Evolutionary conservation across 352 stramenopile species (phyloP).

Genomic region (Phytophthora citrophthora): DNA sequence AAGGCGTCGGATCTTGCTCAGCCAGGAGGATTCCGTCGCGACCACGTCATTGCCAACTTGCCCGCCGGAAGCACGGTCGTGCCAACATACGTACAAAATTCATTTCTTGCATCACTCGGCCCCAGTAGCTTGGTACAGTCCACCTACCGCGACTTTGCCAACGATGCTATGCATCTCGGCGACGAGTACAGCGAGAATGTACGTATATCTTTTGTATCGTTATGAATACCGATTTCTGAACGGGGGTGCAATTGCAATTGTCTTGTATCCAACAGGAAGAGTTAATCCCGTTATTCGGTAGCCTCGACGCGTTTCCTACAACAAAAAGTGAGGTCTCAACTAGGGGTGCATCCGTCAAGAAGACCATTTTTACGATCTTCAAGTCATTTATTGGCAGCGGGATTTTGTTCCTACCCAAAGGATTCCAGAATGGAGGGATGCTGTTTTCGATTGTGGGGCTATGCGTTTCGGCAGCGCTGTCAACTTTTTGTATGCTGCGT

Average conservation of each 20-base stretch:
- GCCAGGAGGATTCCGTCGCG: conserved; percentile 54
- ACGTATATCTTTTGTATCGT: conserved; percentile 3
- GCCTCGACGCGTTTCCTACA: conserved; percentile 7
- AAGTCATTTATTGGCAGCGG: conserved; percentile 75
- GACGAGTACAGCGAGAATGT: conserved; percentile 46
- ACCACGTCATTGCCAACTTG: conserved; percentile 47
- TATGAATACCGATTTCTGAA: conserved; percentile 1
- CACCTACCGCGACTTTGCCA: conserved; percentile 51
- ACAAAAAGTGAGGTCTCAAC: conserved; percentile 24
- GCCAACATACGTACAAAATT: conserved; percentile 38
- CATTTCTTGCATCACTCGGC: conserved; percentile 46
- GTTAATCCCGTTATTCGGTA: conserved; percentile 26
- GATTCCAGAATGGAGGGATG: conserved; percentile 72
- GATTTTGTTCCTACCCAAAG: conserved; percentile 67
- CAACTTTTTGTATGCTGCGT: conserved; percentile 65
- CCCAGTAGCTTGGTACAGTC: conserved; percentile 41
- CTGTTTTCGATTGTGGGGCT: conserved; percentile 61
- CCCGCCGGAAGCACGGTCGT: conserved; percentile 13
- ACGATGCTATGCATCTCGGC: conserved; percentile 46
- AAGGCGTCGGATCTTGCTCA: conserved; percentile 53
- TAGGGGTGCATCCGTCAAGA: conserved; percentile 35
- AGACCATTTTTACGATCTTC: conserved; percentile 71
- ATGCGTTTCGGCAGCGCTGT: conserved; percentile 54
- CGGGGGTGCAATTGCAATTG: neutral
- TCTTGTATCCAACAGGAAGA: conserved; percentile 13